Evolutionary conservation across 2,329 filamentous ascomycete species (phyloP).

Genomic region (Trichoderma endophyticum): DNA sequence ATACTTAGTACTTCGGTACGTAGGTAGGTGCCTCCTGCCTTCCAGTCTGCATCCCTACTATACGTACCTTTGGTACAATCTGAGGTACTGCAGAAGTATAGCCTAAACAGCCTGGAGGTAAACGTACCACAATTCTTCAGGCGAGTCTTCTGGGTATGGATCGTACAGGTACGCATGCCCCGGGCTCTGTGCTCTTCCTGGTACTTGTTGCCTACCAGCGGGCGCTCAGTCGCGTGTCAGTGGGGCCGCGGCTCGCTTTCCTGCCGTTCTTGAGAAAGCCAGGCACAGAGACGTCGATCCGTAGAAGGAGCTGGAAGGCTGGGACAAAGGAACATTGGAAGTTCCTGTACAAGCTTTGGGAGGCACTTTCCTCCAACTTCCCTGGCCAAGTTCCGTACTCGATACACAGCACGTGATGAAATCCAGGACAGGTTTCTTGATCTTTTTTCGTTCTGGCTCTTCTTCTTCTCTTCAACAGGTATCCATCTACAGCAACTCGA

Average conservation of each 20-base stretch:
- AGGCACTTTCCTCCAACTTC: background rate
- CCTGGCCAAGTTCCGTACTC: background rate
- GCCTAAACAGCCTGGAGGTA: background rate
- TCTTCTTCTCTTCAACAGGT: background rate
- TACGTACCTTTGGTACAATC: background rate
- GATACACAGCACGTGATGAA: background rate
- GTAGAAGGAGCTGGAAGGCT: background rate
- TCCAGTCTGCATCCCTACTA: background rate
- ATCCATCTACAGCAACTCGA: background rate
- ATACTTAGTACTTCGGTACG: background rate
- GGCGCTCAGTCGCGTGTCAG: slow-evolving; percentile 13
- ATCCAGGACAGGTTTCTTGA: background rate
- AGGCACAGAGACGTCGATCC: background rate
- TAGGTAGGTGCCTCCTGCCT: background rate
- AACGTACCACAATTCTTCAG: background rate
- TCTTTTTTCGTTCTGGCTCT: background rate
- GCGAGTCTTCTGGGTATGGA: background rate
- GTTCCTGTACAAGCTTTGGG: background rate
- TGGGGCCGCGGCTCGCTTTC: slow-evolving; percentile 1
- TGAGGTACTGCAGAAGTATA: background rate
- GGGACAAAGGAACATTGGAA: background rate
- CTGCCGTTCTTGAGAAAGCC: background rate
- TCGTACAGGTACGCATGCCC: background rate
- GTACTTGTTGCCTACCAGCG: background rate
- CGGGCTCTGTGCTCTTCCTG: background rate